A percentile compares a stretch with the other conserved stretches of the same genome.
These are phyloP conservation scores for Taxillus chinensis DNA, from an alignment of 164 flowering plant genomes.

Conservation along the genomic window DNA sequence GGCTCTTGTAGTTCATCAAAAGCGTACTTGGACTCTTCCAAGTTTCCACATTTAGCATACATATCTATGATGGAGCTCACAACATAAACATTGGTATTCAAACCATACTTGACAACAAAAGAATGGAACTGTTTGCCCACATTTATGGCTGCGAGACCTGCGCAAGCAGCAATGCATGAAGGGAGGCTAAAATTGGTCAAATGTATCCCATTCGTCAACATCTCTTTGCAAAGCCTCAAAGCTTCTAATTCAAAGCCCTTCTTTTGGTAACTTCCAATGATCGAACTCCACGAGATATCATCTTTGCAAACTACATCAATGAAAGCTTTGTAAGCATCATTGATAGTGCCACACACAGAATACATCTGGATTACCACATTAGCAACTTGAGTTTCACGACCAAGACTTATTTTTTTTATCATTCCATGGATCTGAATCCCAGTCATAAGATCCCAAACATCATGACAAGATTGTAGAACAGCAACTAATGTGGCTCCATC, in stretches of 20 bases:
- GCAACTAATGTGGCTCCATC: slow-evolving; percentile 17
- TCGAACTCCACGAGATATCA: slow-evolving; percentile 21
- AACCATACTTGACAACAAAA: slow-evolving; percentile 13
- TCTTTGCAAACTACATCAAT: slow-evolving; percentile 11
- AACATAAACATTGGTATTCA: slow-evolving; percentile 13
- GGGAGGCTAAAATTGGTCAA: slow-evolving; percentile 17
- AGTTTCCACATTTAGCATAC: slow-evolving; percentile 23
- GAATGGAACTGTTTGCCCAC: slow-evolving; percentile 22
- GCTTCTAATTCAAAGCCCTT: slow-evolving; percentile 21
- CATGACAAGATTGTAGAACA: slow-evolving; percentile 15
- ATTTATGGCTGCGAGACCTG: slow-evolving; percentile 14
- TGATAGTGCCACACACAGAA: slow-evolving; percentile 13
- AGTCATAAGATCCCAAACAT: slow-evolving; percentile 5
- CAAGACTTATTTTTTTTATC: slow-evolving; percentile 8
- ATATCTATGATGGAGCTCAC: slow-evolving; percentile 20
- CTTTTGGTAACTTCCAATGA: slow-evolving; percentile 17
- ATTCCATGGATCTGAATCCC: slow-evolving; percentile 20
- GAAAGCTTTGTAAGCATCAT: slow-evolving; percentile 16
- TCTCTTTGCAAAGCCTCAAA: slow-evolving; percentile 18
- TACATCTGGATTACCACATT: slow-evolving; percentile 23
- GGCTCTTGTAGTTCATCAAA: slow-evolving; percentile 12
- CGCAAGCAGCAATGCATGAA: slow-evolving; percentile 14
- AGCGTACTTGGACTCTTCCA: slow-evolving; percentile 17
- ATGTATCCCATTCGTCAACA: slow-evolving; percentile 11
- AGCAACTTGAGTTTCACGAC: slow-evolving; percentile 9